Evolutionary conservation across 148 eudicot species (phyloP), one percentile per base, ranked within the genome.

Genomic region (Rhododendron molle): DNA sequence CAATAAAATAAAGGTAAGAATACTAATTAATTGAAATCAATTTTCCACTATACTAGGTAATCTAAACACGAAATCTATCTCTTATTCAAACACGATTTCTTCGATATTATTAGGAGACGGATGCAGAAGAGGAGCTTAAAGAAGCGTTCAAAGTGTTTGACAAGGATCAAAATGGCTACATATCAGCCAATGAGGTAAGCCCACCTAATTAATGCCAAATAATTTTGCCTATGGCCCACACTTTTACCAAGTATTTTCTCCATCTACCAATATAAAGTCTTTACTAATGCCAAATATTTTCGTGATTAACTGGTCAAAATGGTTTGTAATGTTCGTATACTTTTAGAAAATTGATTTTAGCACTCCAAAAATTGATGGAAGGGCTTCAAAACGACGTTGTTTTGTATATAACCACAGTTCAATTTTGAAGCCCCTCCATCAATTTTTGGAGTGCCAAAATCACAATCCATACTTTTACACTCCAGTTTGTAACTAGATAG

Each of bases 61-160:
- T 58, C 72, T 26, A 65, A 26, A 21, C 10, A 65, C 72, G 26
- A 26, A 65, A 65, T 26, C 14, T n/a, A 26, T 65, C 72, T 65
- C 72, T 65, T 6, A 65, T n/a, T 65, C 72, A n/a, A 9, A 10
- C 32, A 0, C 10, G 26, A 26, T 65, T 65, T 65, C 28, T 65
- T 26, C 26, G 12, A 10, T 26, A 7, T 7, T n/a, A 92, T 7
- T n/a, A 92, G 94, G 94, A 93, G 82, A 89, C 86, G 18, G 94
- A 92, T 87, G 89, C 90, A 4, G 93, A 93, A 65, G 96, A 93
- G 56, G 96, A 93, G 86, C 92, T 93, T 16, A 93, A 92, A 89
- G 96, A 92, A 88, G 96, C 94, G 47, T 93, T 93, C 91, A 91
- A 92, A 86, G 96, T 93, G 52, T 93, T 93, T 89, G 96, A 93